These are phyloP conservation scores for Hymenoscyphus salicellus DNA, from an alignment of 2,329 filamentous ascomycete genomes.

Conservation along the genomic window DNA sequence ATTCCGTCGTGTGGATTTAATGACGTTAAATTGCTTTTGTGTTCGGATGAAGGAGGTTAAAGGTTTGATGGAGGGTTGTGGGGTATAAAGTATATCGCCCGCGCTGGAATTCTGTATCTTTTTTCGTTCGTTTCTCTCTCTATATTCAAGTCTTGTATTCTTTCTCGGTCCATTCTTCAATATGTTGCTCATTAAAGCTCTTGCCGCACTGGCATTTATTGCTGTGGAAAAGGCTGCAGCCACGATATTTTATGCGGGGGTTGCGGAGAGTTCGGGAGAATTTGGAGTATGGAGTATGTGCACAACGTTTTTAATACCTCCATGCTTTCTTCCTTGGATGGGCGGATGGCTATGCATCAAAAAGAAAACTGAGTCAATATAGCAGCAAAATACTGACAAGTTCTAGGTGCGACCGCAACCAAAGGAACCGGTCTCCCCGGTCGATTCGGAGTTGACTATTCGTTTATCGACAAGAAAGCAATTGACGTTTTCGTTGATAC, in stretches of 20 bases:
- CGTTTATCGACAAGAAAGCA: conserved; percentile 47
- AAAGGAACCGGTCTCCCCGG: conserved; percentile 47
- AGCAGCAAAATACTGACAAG: neutral
- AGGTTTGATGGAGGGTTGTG: neutral
- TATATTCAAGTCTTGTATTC: neutral
- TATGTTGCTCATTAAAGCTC: conserved; percentile 22
- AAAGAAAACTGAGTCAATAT: neutral
- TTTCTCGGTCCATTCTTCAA: neutral
- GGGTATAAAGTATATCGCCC: neutral
- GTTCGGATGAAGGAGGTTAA: neutral
- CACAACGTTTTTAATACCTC: neutral
- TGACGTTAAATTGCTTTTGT: neutral
- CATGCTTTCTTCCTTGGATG: neutral
- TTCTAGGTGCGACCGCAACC: conserved; percentile 30
- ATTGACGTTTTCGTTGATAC: conserved; percentile 47
- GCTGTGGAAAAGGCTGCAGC: conserved; percentile 30
- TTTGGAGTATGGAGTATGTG: conserved; percentile 44
- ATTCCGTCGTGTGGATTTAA: neutral
- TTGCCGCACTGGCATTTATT: conserved; percentile 20
- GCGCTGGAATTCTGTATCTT: neutral
- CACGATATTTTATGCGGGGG: conserved; percentile 48
- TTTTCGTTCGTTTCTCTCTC: neutral
- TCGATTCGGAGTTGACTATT: conserved; percentile 48
- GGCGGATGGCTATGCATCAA: neutral
- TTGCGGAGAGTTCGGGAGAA: conserved; percentile 47